Base-by-base conservation (phyloP, 106 monocot species). In the Allium cepa region DNA sequence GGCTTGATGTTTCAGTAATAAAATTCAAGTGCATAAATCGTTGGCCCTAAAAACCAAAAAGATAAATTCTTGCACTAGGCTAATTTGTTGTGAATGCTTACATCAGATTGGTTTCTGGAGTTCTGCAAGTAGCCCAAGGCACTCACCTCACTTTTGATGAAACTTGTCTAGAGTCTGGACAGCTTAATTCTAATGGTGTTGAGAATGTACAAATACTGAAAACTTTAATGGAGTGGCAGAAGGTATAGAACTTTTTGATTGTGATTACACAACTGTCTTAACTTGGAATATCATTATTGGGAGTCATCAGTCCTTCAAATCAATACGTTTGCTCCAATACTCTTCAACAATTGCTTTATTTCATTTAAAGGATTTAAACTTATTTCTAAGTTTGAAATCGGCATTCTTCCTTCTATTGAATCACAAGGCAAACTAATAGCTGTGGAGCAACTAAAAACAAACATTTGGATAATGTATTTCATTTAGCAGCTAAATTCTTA, bases 61-160 rank as follows among this genome's bases (percentile, higher is more conserved):
- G 5, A 36, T 36, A 36, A 36, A 4, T 36, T 36, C 36, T 36
- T 36, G 36, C 36, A 3, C 36, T 36, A 36, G 36, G 36, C 36
- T 36, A 36, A 36, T 36, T 36, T 36, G 36, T 36, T 36, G 36
- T 36, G 36, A 7, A 68, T 46, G 2, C 46, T 68, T 47, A 10
- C 4, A 36, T 72, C 79, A 99, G 99, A 64, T 77, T 99, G 84
- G 69, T 93, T 17, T 45, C 77, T 55, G 99, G 93, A 64, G 75
- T 75, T 17, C 72, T 99, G 75, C 99, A 99, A 72, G 73, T 99
- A 66, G 85, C 99, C 66, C 79, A 82, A 65, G 93, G 99, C 28
- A 85, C 93, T 10, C 93, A 99, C 76, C 71, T 93, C 69, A 90
- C 83, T 46, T 70, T 99, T 69, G 93, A 99, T 75, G 99, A 99